Conservation (phyloP, 108 stramenopile genomes). For the Cyclotella sp. region DNA sequence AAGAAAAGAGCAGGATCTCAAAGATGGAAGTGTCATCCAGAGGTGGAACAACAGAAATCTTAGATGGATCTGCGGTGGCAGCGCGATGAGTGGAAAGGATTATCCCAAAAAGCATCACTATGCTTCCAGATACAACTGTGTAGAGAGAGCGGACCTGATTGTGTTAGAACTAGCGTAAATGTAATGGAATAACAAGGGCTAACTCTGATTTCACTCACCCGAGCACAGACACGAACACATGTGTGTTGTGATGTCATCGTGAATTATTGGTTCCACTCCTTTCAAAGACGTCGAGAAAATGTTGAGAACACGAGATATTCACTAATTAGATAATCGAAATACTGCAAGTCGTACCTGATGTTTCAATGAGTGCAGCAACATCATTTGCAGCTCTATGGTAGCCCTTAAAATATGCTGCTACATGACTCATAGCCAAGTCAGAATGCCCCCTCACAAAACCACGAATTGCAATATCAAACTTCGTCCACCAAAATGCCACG, state of each 20-base stretch:
- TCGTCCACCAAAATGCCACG: conserved; percentile 29
- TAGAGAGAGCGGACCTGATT: conserved; percentile 48
- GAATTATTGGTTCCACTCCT: conserved; percentile 84
- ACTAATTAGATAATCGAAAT: neutral
- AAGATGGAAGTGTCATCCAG: conserved; percentile 59
- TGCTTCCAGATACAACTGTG: conserved; percentile 60
- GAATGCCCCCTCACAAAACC: conserved; percentile 79
- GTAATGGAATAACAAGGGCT: neutral
- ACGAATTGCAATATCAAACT: conserved; percentile 47
- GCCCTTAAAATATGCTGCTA: conserved; percentile 80
- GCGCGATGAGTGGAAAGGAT: conserved; percentile 62
- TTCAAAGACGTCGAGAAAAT: neutral
- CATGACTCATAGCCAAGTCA: conserved; percentile 85
- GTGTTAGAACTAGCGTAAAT: neutral
- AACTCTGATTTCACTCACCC: neutral
- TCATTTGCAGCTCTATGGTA: conserved; percentile 83
- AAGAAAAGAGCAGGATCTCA: conserved; percentile 72
- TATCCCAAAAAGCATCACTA: conserved; percentile 69
- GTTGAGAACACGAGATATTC: neutral
- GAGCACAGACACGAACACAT: conserved; percentile 58
- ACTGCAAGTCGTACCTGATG: conserved; percentile 62
- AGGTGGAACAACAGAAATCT: neutral
- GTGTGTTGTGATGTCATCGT: conserved; percentile 85
- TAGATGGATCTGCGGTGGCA: conserved; percentile 16
- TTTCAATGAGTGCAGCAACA: conserved; percentile 76